A percentile compares a stretch with the other conserved stretches of the same genome.
These are phyloP conservation scores for Pseudocercospora ulei DNA, from an alignment of 2,329 filamentous ascomycete genomes.

Conservation along the genomic window DNA sequence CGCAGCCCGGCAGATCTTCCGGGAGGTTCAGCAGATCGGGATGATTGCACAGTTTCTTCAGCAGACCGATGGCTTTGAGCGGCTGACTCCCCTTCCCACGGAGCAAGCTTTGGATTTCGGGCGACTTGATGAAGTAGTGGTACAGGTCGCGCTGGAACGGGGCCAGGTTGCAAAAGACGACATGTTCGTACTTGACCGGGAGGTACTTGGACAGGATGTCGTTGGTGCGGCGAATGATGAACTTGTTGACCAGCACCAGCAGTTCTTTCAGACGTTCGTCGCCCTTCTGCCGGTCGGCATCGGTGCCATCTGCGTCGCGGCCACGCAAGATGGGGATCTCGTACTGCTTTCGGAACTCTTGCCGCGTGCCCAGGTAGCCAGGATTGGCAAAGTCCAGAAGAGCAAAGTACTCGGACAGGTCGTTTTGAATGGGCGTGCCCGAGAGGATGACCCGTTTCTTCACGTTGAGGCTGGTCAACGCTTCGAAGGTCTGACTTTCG, in stretches of 20 bases:
- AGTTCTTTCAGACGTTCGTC: conserved; percentile 75
- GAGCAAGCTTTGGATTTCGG: conserved; percentile 83
- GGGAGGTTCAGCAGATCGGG: conserved; percentile 80
- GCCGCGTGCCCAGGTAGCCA: conserved; percentile 73
- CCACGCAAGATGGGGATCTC: conserved; percentile 87
- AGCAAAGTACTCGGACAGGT: conserved; percentile 95
- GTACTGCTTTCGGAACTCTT: conserved; percentile 87
- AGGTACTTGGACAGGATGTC: conserved; percentile 96
- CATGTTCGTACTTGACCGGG: conserved; percentile 96
- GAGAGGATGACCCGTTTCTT: conserved; percentile 86
- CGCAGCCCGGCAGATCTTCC: conserved; percentile 76
- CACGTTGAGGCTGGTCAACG: conserved; percentile 82
- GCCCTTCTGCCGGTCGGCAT: conserved; percentile 69
- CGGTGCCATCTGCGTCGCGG: conserved; percentile 79
- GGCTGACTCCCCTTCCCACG: conserved; percentile 92
- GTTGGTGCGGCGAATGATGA: conserved; percentile 95
- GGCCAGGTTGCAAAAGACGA: conserved; percentile 92
- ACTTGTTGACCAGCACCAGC: conserved; percentile 82
- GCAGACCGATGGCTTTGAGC: conserved; percentile 86
- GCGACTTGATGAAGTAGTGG: conserved; percentile 93
- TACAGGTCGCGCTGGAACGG: conserved; percentile 89
- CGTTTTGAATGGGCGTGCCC: conserved; percentile 95
- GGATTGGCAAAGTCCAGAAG: conserved; percentile 95
- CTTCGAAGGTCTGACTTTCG: conserved; percentile 88
- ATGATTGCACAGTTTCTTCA: conserved; percentile 98